Evolutionary conservation across 164 flowering plant species (phyloP).

Genomic region (Liriodendron chinense): DNA sequence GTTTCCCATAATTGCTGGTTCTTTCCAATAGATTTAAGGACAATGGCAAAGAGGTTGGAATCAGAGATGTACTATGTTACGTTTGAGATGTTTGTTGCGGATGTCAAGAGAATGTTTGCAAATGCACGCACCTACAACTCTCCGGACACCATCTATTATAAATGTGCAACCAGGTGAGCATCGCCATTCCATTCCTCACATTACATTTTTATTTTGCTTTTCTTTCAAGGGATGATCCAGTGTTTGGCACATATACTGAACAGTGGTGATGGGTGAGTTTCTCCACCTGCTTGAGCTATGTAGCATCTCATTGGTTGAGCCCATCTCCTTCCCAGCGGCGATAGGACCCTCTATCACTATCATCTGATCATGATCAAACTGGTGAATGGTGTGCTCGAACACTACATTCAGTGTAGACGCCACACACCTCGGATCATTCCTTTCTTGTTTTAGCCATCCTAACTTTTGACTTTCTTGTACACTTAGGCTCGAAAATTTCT

Average conservation of each 20-base stretch:
- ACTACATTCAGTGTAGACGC: too few relatives aligned
- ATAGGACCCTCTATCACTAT: not conserved
- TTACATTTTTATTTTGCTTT: not conserved
- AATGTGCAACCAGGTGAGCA: slow-evolving; percentile 79
- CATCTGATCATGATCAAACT: not conserved
- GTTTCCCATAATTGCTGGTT: not conserved
- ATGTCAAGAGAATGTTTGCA: slow-evolving; percentile 79
- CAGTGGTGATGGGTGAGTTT: not conserved
- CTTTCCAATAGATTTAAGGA: slow-evolving; percentile 64
- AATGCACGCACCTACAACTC: slow-evolving; percentile 95
- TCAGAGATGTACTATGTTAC: slow-evolving; percentile 92
- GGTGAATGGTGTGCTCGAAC: not conserved
- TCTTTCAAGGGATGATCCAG: not conserved
- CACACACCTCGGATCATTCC: not conserved
- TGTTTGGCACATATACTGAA: not conserved
- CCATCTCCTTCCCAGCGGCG: not conserved
- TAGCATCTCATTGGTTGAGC: not conserved
- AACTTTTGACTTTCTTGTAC: not conserved
- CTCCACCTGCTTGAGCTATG: not conserved
- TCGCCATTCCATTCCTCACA: not conserved
- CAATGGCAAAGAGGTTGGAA: slow-evolving; percentile 90
- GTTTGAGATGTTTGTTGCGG: slow-evolving; percentile 97
- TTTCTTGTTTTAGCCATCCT: not conserved
- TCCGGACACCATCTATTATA: slow-evolving; percentile 91
- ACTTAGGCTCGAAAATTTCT: slow-evolving; percentile 72